Evolutionary conservation across 148 eudicot species (phyloP).

Genomic region (Amaranthus hypochondriacus): DNA sequence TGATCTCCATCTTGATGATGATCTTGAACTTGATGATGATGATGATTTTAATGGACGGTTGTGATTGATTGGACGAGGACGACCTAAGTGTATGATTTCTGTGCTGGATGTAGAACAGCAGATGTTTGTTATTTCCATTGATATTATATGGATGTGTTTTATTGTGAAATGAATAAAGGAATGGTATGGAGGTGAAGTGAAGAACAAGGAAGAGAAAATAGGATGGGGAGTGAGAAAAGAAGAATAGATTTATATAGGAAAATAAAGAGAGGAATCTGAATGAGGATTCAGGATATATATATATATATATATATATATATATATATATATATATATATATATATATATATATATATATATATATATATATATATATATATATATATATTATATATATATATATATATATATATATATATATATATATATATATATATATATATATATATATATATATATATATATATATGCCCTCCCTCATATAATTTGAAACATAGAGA

Average conservation of each 20-base stretch:
- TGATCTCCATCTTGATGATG: conserved; percentile 27
- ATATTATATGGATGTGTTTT: no score
- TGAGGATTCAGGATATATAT: not conserved
- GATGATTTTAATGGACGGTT: conserved; percentile 13
- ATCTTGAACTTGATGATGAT: not conserved
- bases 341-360: no score
- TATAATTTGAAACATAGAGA: no score
- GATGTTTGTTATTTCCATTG: conserved; percentile 28
- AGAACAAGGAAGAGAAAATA: not conserved
- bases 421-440: no score
- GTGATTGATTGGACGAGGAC: conserved; percentile 10
- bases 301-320: no score
- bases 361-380: no score
- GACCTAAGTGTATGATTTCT: conserved; percentile 26
- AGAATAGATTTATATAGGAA: conserved; percentile 8
- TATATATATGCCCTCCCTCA: no score
- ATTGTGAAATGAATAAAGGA: not conserved
- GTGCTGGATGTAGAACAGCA: conserved; percentile 16
- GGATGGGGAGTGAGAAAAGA: not conserved
- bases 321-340: no score
- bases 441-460: no score
- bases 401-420: no score
- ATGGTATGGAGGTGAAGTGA: not conserved
- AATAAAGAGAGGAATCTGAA: not conserved
- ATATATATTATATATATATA: no score